Base-by-base conservation (phyloP, 352 stramenopile genomes). In the Globisporangium takayamanum region DNA sequence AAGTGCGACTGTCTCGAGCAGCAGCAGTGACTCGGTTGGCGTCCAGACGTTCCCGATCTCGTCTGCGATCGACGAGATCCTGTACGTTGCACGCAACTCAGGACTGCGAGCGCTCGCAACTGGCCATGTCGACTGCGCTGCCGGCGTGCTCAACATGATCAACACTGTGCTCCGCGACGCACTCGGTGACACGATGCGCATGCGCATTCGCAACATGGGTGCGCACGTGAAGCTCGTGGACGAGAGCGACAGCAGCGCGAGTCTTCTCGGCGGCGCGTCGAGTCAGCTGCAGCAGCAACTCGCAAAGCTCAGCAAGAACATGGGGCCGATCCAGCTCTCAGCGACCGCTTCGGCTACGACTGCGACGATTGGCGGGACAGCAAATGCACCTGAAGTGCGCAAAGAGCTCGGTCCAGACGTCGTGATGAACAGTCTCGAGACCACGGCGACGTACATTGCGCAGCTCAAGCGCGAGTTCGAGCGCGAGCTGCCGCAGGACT, bases 71-170 rank as follows among this genome's bases (percentile, higher is more conserved):
- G 86, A 95, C 67, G 86, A 95, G 59, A 87, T 95, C 48, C 92
- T 95, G 60, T 95, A 95, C 60, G 84, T 95, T 16, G 74, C 80
- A 28, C 74, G 83, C 33, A 92, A 94, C 60, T 93, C 81, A 47
- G 84, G 76, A 5, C 66, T 89, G 36, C 81, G 86, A n/a, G 78
- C 80, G 2, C 73, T 95, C 48, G 86, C 86, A 15, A 94, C 86
- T 15, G 86, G 86, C 10, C 86, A 95, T 63, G 72, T 80, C 20
- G 86, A 95, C 60, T 91, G 84, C 49, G 86, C 80, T 0, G 84
- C 84, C 28, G 80, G 84, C 18, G 86, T 93, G 55, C 71, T 95
- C 18, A 95, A 94, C 60, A 82, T 95, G 69, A 86, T 95, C 60
- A 92, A 88, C 62, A 93, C 84, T 12, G 68, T 93, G 55, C 58